These are phyloP conservation scores for Rutstroemia sp. DNA, from an alignment of 2,329 filamentous ascomycete genomes.

Conservation along the genomic window DNA sequence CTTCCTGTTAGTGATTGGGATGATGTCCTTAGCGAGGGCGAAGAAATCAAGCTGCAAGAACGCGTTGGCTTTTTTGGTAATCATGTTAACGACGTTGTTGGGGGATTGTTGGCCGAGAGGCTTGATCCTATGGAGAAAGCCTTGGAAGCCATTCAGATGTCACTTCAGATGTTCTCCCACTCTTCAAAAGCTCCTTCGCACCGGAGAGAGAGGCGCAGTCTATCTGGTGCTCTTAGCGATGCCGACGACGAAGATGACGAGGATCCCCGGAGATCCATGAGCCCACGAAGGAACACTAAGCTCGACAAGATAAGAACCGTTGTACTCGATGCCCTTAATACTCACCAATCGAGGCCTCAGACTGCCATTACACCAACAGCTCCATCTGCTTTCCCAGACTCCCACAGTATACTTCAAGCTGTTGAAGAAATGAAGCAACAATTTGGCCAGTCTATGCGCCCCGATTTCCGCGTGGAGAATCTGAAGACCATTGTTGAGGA, in stretches of 20 bases:
- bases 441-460: conserved; percentile 37
- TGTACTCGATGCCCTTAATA: conserved; percentile 65
- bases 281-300: conserved; percentile 70
- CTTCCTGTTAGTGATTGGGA: conserved; percentile 87
- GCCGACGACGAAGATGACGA: conserved; percentile 84
- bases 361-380: conserved; percentile 18
- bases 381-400: conserved; percentile 24
- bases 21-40: conserved; percentile 71
- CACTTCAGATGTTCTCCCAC: conserved; percentile 48
- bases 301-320: conserved; percentile 73
- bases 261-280: conserved; percentile 60
- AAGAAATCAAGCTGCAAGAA: conserved; percentile 75
- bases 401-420: conserved; percentile 54
- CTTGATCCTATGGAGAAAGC: conserved; percentile 75
- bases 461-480: conserved; percentile 43
- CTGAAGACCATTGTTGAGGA: conserved; percentile 58
- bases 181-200: conserved; percentile 44
- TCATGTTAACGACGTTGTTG: conserved; percentile 81
- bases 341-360: conserved; percentile 41
- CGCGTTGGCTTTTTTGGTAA: conserved; percentile 85
- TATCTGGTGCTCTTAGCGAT: conserved; percentile 69
- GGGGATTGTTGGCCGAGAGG: conserved; percentile 65
- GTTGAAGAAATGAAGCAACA: conserved; percentile 56
- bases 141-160: conserved; percentile 68
- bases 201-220: conserved; percentile 53